phyloP scores from a whole-genome alignment of 345 rosid species.

The Raphanus sativus region DNA sequence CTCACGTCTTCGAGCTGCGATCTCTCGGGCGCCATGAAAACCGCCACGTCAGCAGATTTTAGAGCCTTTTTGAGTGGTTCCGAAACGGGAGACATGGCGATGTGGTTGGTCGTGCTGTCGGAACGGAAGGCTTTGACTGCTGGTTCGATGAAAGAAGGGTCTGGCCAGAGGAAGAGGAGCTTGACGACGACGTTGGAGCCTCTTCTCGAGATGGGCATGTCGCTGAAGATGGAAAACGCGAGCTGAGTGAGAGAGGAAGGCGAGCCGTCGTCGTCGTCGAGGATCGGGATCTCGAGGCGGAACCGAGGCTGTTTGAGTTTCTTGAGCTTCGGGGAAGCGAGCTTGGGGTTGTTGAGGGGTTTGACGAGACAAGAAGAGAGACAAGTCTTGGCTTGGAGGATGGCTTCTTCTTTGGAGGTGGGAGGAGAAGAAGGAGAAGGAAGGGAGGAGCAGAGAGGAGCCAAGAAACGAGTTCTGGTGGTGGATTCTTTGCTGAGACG shows the following conservation, averaged over 20 bases:
- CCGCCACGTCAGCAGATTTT: conserved; percentile 58
- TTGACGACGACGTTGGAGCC: conserved; percentile 45
- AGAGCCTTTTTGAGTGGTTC: conserved; percentile 20
- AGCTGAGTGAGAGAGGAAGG: conserved; percentile 57
- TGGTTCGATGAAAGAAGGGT: conserved; percentile 33
- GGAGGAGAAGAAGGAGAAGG: conserved; percentile 60
- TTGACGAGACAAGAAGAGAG: conserved; percentile 63
- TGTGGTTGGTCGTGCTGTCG: conserved; percentile 43
- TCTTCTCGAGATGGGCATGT: conserved; percentile 58
- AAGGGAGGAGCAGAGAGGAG: conserved; percentile 40
- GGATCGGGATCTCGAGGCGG: conserved; percentile 68
- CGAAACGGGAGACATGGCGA: conserved; percentile 42
- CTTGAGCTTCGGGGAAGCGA: conserved; percentile 62
- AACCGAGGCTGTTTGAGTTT: conserved; percentile 72
- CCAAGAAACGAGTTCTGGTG: conserved; percentile 17
- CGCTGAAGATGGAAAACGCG: conserved; percentile 55
- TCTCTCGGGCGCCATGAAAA: conserved; percentile 64
- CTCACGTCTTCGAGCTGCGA: conserved; percentile 47
- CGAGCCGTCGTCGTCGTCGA: conserved; percentile 52
- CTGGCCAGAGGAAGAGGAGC: conserved; percentile 59
- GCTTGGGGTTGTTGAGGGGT: conserved; percentile 77
- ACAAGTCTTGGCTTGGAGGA: conserved; percentile 75
- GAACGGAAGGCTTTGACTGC: conserved; percentile 46
- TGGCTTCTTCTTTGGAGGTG: conserved; percentile 73
- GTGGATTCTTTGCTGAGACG: conserved; percentile 29